Evolutionary conservation across 768 basidiomycete genomes (phyloP), one percentile per base, ranked within the genome.

Genomic region (Pisolithus orientalis): DNA sequence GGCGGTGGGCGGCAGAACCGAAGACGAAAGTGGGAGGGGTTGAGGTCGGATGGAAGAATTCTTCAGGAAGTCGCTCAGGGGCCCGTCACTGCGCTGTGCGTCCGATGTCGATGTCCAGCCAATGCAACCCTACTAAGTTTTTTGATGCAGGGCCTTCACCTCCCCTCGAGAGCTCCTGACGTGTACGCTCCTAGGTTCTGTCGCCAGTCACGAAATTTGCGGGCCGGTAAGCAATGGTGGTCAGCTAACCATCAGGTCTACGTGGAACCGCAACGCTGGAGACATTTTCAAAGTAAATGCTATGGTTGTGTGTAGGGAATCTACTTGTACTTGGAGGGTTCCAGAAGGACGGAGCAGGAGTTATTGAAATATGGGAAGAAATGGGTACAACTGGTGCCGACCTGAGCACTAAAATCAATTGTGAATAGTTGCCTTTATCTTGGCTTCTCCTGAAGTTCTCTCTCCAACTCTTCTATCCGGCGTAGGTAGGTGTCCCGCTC

Each of bases 11-110:
- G 75, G 62, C 84, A 81, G 68, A 81, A 78, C 60, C 71, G 76
- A 53, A 72, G 72, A 34, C 78, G 81, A 53, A 86, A 80, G 59
- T 92, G 90, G 89, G 79, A 82, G 54, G 90, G 90, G 2, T 68
- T 90, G 24, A 72, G 74, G 45, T 65, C 63, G 25, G 73, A 77
- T 0, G 73, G 74, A 42, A 75, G 76, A 21, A 46, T 75, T 39
- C 59, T 77, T 28, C 56, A 70, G 40, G 77, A 82, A 51, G 72
- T 83, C 16, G 85, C 84, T 1, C 80, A 86, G 53, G 90, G 89
- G 1, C 90, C 90, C 24, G 70, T 92, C 28, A 85, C 87, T 43
- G 79, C 80, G 9, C 55, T 87, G 90, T 89, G 64, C 50, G 82
- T 54, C 44, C 16, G 7, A 25, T 28, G 17, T 7, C 16, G 7